Percentiles rank a stretch among this genome's conserved stretches.
phyloP scores from a whole-genome alignment of 306 rosid species.

The Rubus parviflorus region DNA sequence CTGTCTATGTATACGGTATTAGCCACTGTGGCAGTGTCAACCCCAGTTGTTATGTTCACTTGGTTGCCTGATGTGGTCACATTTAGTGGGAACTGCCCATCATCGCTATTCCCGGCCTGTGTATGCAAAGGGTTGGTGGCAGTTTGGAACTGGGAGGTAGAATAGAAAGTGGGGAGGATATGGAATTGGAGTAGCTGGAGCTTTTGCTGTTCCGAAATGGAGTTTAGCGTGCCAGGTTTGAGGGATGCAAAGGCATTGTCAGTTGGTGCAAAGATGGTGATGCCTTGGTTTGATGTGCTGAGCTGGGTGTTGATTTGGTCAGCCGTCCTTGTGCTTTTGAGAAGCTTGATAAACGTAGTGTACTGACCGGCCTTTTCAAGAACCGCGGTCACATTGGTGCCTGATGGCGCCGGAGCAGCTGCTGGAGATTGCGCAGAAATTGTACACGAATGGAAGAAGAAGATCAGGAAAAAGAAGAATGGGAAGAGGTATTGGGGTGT shows the following conservation, averaged over 20 bases:
- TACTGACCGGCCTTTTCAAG: conserved; percentile 88
- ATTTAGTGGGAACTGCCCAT: conserved; percentile 73
- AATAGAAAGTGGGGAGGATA: conserved; percentile 55
- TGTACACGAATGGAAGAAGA: conserved; percentile 14
- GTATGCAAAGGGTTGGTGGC: conserved; percentile 78
- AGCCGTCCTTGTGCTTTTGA: conserved; percentile 55
- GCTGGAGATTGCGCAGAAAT: conserved; percentile 48
- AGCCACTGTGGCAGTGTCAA: conserved; percentile 56
- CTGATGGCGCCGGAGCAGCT: conserved; percentile 58
- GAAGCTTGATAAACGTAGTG: conserved; percentile 72
- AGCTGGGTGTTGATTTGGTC: conserved; percentile 79
- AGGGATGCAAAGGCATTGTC: conserved; percentile 72
- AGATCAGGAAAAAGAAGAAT: not conserved
- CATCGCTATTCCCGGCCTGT: conserved; percentile 76
- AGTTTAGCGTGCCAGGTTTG: conserved; percentile 66
- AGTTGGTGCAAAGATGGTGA: conserved; percentile 87
- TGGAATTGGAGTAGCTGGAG: conserved; percentile 73
- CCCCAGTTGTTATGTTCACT: conserved; percentile 83
- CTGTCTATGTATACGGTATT: conserved; percentile 64
- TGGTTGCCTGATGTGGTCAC: conserved; percentile 86
- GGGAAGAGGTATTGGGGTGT: conserved; percentile 21
- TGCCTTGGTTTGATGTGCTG: conserved; percentile 78
- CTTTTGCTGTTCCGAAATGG: conserved; percentile 68
- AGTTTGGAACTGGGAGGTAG: conserved; percentile 77
- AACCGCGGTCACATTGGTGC: conserved; percentile 58